phyloP scores from a whole-genome alignment of 257 asterid species.

The Cinchona pubescens region DNA sequence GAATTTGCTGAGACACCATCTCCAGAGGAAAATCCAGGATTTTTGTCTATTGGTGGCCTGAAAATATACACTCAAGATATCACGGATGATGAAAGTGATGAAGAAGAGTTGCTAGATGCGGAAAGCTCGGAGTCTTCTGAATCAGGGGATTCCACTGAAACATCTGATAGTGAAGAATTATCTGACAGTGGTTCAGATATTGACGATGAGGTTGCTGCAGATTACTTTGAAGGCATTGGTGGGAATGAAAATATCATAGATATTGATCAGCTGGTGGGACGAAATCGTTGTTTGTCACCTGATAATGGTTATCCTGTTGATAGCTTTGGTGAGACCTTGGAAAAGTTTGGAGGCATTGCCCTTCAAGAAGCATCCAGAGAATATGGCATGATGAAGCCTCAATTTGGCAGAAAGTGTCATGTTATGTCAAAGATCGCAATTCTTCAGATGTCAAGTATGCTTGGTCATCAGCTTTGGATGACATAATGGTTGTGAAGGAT shows the following conservation, averaged over 20 bases:
- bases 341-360: conserved; percentile 69
- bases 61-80: conserved; percentile 73
- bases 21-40: conserved; percentile 56
- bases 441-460: conserved; percentile 30
- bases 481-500: conserved; percentile 62
- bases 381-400: conserved; percentile 56
- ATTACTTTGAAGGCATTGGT: conserved; percentile 82
- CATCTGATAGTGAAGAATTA: conserved; percentile 48
- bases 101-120: conserved; percentile 42
- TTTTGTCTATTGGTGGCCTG: conserved; percentile 67
- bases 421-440: conserved; percentile 22
- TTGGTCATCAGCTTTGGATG: conserved; percentile 50
- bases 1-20: conserved; percentile 35
- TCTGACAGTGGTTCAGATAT: conserved; percentile 67
- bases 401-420: conserved; percentile 36
- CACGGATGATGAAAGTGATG: conserved; percentile 50
- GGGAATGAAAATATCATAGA: conserved; percentile 45
- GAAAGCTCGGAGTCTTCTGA: conserved; percentile 51
- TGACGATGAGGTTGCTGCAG: conserved; percentile 85
- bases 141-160: conserved; percentile 45
- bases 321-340: conserved; percentile 44
- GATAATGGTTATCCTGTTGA: conserved; percentile 35
- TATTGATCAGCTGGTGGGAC: conserved; percentile 55
- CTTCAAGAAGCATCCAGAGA: conserved; percentile 82
- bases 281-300: conserved; percentile 32